Conservation (phyloP, 768 basidiomycete genomes). For the Rhodotorula graminis region DNA sequence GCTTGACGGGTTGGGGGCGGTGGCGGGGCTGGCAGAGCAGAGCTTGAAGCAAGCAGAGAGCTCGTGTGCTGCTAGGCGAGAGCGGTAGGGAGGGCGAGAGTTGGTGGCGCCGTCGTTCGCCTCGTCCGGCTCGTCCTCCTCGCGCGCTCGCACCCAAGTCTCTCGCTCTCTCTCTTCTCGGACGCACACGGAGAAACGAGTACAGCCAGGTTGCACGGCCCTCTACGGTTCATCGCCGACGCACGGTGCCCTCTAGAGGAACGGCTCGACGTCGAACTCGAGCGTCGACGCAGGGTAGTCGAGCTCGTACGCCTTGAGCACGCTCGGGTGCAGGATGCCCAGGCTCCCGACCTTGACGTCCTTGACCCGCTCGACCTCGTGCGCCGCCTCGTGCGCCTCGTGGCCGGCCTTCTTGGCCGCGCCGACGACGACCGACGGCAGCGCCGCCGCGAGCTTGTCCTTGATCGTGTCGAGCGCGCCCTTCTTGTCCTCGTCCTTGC, state of each 20-base stretch:
- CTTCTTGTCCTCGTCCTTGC: neutral
- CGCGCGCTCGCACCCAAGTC: neutral
- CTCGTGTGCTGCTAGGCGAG: too few species aligned
- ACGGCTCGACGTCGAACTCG: slow-evolving; percentile 92
- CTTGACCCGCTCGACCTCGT: too few species aligned
- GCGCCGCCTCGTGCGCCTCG: neutral
- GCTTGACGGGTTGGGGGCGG: neutral
- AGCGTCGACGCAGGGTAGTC: slow-evolving; percentile 88
- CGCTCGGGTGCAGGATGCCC: slow-evolving; percentile 87
- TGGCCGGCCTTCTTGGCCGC: neutral
- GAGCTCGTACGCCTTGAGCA: slow-evolving; percentile 89
- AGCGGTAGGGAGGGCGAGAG: neutral
- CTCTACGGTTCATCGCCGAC: neutral
- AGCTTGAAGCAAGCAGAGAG: too few species aligned
- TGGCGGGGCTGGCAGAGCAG: neutral
- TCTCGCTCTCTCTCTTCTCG: neutral
- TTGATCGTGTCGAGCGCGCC: slow-evolving; percentile 46
- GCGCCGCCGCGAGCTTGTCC: slow-evolving; percentile 53
- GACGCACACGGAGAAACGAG: neutral
- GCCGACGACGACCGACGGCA: slow-evolving; percentile 44
- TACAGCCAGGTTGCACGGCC: neutral
- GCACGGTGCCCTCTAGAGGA: slow-evolving; percentile 57
- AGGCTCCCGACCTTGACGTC: slow-evolving; percentile 81
- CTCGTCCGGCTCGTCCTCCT: neutral
- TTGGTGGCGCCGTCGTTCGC: too few species aligned